phyloP scores from a whole-genome alignment of 306 rosid genomes.

The Canavalia ensiformis region DNA sequence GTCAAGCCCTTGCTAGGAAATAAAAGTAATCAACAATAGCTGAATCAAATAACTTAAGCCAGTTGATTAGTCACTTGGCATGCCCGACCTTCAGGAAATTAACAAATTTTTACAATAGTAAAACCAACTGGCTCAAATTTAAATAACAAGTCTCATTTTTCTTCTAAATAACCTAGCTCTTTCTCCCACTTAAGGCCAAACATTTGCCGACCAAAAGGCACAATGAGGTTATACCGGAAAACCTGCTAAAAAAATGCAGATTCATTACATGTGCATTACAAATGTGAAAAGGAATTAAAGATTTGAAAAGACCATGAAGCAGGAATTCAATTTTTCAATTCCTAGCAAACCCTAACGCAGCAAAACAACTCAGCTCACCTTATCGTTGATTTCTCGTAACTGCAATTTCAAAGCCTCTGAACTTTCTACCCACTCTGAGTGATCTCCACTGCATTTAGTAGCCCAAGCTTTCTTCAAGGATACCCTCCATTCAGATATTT shows the following conservation, averaged over 20 bases:
- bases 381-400: constrained; percentile 67
- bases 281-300: neutral
- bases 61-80: neutral
- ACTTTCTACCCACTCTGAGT: constrained; percentile 62
- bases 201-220: constrained; percentile 94
- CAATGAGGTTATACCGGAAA: constrained; percentile 83
- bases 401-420: constrained; percentile 68
- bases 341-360: neutral
- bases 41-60: constrained; percentile 25
- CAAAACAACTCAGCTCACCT: constrained; percentile 56
- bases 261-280: constrained; percentile 13
- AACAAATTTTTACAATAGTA: neutral
- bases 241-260: constrained; percentile 63
- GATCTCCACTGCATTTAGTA: constrained; percentile 62
- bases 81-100: neutral
- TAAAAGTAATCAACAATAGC: constrained; percentile 2
- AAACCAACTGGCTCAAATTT: constrained; percentile 12
- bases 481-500: constrained; percentile 65
- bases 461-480: constrained; percentile 72
- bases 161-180: constrained; percentile 74
- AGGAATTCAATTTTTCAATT: constrained; percentile 25
- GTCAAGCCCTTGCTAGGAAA: constrained; percentile 22
- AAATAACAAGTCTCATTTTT: constrained; percentile 42
- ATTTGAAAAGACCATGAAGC: constrained; percentile 10
- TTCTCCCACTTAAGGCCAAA: constrained; percentile 87